Evolutionary conservation across 805 yeast species (phyloP).

Genomic region (Kodamaea restingae): DNA sequence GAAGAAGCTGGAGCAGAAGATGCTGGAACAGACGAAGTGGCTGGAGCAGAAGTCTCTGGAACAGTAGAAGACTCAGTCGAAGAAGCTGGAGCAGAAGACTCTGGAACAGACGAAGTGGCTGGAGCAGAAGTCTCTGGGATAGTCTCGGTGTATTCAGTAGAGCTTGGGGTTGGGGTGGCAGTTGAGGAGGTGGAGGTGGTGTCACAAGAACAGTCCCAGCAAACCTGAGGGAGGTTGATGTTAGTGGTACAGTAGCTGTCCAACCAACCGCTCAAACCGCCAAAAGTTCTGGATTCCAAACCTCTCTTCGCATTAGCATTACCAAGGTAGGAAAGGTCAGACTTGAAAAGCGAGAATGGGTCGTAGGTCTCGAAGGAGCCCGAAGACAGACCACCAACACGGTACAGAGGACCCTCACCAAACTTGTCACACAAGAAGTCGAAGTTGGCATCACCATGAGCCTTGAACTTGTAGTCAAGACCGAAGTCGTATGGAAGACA

Average conservation of each 20-base stretch:
- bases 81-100: conserved; percentile 1
- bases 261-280: neutral
- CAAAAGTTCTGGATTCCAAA: conserved; percentile 5
- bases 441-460: conserved; percentile 7
- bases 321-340: conserved; percentile 1
- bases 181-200: conserved; percentile 4
- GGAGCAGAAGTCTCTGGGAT: neutral
- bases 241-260: conserved; percentile 5
- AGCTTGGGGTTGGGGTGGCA: conserved; percentile 2
- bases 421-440: conserved; percentile 7
- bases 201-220: conserved; percentile 14
- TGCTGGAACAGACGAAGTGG: conserved; percentile 2
- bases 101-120: neutral
- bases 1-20: conserved; percentile 2
- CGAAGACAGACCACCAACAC: neutral
- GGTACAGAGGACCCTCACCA: conserved; percentile 9
- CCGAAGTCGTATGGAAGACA: conserved; percentile 24
- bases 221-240: conserved; percentile 6
- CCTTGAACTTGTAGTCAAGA: conserved; percentile 14
- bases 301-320: conserved; percentile 1
- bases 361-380: conserved; percentile 3
- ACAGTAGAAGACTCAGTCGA: neutral
- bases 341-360: conserved; percentile 7
- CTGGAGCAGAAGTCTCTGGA: conserved; percentile 1
- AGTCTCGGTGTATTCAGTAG: neutral